phyloP scores from a whole-genome alignment of 1,139 yeast species.

The Yamadazyma sp. region DNA sequence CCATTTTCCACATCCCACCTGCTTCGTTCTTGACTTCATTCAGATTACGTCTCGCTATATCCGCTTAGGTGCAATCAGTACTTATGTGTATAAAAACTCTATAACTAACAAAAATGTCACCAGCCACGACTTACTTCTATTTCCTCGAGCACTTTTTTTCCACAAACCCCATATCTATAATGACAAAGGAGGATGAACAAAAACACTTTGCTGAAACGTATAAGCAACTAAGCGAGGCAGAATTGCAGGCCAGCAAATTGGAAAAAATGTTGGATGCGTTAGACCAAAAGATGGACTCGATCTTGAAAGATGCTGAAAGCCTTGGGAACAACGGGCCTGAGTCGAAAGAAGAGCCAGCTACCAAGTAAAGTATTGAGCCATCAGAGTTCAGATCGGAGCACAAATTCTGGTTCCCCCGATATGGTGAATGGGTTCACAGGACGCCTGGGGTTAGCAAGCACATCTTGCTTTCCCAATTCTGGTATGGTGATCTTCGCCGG shows the following conservation, averaged over 20 bases:
- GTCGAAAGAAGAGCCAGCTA: neutral
- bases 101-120: neutral
- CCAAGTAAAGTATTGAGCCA: neutral
- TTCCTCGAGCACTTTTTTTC: neutral
- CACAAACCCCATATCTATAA: constrained; percentile 5
- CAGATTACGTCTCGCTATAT: too few species aligned
- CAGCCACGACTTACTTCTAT: neutral
- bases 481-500: constrained; percentile 65
- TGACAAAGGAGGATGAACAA: constrained; percentile 22
- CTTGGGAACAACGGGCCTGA: neutral
- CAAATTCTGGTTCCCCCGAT: constrained; percentile 36
- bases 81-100: too few species aligned
- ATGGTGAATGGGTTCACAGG: constrained; percentile 70
- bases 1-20: too few species aligned
- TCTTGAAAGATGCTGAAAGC: constrained; percentile 40
- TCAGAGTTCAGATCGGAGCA: neutral
- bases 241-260: constrained; percentile 39
- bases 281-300: constrained; percentile 45
- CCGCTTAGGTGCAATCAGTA: too few species aligned
- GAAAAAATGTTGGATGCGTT: constrained; percentile 46
- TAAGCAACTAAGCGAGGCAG: constrained; percentile 44
- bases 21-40: too few species aligned
- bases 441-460: constrained; percentile 63
- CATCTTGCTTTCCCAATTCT: constrained; percentile 34
- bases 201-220: constrained; percentile 34